Percentiles rank a stretch among this genome's conserved stretches.
These are phyloP conservation scores for Sicyos baderoa DNA, from an alignment of 306 rosid genomes.

Conservation along the genomic window DNA sequence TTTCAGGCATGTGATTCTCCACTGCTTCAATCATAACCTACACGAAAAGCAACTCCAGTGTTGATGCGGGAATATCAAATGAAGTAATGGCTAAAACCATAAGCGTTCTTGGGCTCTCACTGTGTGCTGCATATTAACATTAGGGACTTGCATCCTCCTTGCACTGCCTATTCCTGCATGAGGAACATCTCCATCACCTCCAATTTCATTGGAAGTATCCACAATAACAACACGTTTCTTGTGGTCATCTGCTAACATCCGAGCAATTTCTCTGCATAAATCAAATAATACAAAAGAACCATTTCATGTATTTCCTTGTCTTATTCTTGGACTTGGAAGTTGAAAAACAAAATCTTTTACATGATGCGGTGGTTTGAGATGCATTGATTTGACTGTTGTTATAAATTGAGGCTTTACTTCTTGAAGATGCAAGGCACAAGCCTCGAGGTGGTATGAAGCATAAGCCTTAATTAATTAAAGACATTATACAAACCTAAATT, in stretches of 20 bases:
- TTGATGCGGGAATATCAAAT: conserved; percentile 14
- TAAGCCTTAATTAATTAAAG: too few relatives aligned
- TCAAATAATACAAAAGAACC: conserved; percentile 24
- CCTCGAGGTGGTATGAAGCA: too few relatives aligned
- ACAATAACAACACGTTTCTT: conserved; percentile 88
- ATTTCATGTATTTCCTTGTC: background rate
- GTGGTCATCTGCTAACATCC: conserved; percentile 91
- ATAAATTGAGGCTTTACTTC: background rate
- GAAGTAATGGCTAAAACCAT: conserved; percentile 22
- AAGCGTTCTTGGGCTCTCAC: conserved; percentile 36
- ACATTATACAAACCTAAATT: background rate
- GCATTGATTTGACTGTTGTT: background rate
- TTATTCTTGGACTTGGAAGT: conserved; percentile 4
- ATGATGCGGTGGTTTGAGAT: background rate
- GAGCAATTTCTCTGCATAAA: conserved; percentile 78
- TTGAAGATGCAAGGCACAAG: too few relatives aligned
- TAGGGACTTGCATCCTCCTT: conserved; percentile 99
- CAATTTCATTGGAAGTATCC: conserved; percentile 95
- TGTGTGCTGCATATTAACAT: conserved; percentile 85
- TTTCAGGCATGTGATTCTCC: conserved; percentile 60
- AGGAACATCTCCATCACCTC: conserved; percentile 98
- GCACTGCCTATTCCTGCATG: conserved; percentile 92
- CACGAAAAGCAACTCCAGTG: background rate
- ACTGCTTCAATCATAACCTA: conserved; percentile 35
- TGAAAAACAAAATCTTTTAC: background rate